A percentile compares a stretch with the other conserved stretches of the same genome.
These are phyloP conservation scores for Litchi chinensis DNA, from an alignment of 345 rosid genomes.

Conservation along the genomic window DNA sequence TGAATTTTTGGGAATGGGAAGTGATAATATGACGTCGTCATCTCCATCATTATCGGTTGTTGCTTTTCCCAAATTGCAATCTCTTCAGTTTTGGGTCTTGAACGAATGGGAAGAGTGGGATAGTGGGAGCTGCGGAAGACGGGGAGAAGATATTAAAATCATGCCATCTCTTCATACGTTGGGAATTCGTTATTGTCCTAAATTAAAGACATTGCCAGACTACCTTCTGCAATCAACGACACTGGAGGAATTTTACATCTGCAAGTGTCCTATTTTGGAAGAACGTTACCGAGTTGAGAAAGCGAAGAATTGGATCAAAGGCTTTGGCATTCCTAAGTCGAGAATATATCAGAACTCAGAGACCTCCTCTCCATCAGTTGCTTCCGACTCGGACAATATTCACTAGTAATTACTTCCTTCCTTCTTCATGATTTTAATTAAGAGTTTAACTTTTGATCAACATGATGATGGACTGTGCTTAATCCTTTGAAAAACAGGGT, in stretches of 20 bases:
- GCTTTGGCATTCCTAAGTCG: not conserved
- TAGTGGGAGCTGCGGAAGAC: not conserved
- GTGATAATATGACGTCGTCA: not conserved
- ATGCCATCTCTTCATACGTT: not conserved
- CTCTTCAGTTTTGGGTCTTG: not conserved
- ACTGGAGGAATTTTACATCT: not conserved
- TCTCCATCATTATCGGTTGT: not conserved
- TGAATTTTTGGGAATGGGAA: conserved; percentile 8
- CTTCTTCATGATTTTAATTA: too few species aligned
- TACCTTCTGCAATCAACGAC: not conserved
- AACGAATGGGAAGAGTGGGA: not conserved
- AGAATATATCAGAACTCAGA: not conserved
- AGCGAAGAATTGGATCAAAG: not conserved
- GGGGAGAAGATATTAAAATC: not conserved
- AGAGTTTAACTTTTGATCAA: too few species aligned
- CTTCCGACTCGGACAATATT: not conserved
- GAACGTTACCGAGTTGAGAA: not conserved
- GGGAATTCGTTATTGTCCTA: not conserved
- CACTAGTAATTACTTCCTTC: too few species aligned
- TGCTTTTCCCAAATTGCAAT: conserved; percentile 1
- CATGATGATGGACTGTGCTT: too few species aligned
- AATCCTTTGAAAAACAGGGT: too few species aligned
- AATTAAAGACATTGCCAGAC: not conserved
- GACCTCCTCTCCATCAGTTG: not conserved
- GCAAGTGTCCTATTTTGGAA: not conserved